Percentiles rank a stretch among this genome's conserved stretches.
These are phyloP conservation scores for Pulicaria dysenterica DNA, from an alignment of 129 eudicot species.

Conservation along the genomic window DNA sequence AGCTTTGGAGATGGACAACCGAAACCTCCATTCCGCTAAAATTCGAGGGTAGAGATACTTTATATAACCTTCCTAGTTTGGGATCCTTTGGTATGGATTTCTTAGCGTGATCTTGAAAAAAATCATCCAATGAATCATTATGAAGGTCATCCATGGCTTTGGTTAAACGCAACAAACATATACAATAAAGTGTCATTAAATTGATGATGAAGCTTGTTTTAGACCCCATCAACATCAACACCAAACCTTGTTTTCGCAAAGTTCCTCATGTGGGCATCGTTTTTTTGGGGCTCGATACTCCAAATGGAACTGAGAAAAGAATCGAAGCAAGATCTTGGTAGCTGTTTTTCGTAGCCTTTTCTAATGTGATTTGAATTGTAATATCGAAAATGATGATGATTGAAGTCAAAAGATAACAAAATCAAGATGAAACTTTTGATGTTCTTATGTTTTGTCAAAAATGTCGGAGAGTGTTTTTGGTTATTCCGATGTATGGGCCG, in stretches of 20 bases:
- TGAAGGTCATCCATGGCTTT: slow-evolving; percentile 26
- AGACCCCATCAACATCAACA: slow-evolving; percentile 53
- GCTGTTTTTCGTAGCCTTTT: not conserved
- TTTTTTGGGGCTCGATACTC: not conserved
- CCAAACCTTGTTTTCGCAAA: not conserved
- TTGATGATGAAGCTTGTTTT: slow-evolving; percentile 41
- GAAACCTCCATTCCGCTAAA: slow-evolving; percentile 60
- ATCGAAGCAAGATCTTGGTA: not conserved
- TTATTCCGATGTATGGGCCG: slow-evolving; percentile 14
- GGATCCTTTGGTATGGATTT: slow-evolving; percentile 35
- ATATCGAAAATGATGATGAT: too few relatives aligned
- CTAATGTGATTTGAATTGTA: not conserved
- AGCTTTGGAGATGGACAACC: slow-evolving; percentile 49
- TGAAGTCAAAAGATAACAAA: not conserved
- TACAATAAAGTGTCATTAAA: slow-evolving; percentile 36
- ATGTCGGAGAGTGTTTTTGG: slow-evolving; percentile 24
- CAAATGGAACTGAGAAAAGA: not conserved
- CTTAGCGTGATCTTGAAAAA: slow-evolving; percentile 49
- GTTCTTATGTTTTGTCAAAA: slow-evolving; percentile 21
- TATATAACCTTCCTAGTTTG: slow-evolving; percentile 49
- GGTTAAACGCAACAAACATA: slow-evolving; percentile 19
- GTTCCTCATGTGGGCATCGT: slow-evolving; percentile 27
- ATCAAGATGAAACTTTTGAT: slow-evolving; percentile 10
- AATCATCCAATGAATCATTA: slow-evolving; percentile 49
- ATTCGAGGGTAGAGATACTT: slow-evolving; percentile 62